Percentiles rank a stretch among this genome's conserved stretches.
Conservation (phyloP, 352 stramenopile genomes). For the Pythium brassicae region DNA sequence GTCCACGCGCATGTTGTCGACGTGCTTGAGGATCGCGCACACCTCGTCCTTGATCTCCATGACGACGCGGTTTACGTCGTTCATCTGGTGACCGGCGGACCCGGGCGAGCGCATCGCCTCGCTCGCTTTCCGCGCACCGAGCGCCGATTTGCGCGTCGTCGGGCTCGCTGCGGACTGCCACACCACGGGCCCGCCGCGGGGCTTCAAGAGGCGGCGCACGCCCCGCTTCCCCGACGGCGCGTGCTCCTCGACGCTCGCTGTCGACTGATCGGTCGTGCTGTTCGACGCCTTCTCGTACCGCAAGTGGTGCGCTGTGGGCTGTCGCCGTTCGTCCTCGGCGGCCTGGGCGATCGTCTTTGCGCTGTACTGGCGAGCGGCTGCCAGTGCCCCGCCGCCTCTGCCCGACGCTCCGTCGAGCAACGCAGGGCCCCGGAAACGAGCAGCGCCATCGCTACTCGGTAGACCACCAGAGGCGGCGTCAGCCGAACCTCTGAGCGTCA, state of each 20-base stretch:
- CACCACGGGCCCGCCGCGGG: background rate
- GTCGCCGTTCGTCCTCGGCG: background rate
- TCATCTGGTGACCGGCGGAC: slow-evolving; percentile 30
- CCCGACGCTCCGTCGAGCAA: slow-evolving; percentile 23
- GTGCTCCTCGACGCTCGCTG: background rate
- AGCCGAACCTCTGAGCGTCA: background rate
- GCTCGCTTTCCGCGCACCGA: background rate
- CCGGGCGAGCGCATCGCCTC: background rate
- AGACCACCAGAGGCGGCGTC: background rate
- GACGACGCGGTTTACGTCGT: slow-evolving; percentile 38
- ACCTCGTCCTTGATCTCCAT: slow-evolving; percentile 79
- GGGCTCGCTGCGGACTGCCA: background rate
- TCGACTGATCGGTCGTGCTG: background rate
- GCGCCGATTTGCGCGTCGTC: background rate
- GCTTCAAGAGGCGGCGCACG: background rate
- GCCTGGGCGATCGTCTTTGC: slow-evolving; percentile 8
- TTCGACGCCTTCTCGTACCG: background rate
- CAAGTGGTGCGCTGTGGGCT: background rate
- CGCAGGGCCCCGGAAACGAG: slow-evolving; percentile 28
- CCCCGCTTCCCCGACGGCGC: background rate
- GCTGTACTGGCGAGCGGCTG: slow-evolving; percentile 22
- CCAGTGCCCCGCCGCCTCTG: slow-evolving; percentile 1
- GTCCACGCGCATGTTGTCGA: slow-evolving; percentile 60
- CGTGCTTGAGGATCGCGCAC: slow-evolving; percentile 49
- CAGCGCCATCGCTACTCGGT: background rate